Evolutionary conservation across 768 basidiomycete genomes (phyloP).

Genomic region (Leccinum disarticulatum): DNA sequence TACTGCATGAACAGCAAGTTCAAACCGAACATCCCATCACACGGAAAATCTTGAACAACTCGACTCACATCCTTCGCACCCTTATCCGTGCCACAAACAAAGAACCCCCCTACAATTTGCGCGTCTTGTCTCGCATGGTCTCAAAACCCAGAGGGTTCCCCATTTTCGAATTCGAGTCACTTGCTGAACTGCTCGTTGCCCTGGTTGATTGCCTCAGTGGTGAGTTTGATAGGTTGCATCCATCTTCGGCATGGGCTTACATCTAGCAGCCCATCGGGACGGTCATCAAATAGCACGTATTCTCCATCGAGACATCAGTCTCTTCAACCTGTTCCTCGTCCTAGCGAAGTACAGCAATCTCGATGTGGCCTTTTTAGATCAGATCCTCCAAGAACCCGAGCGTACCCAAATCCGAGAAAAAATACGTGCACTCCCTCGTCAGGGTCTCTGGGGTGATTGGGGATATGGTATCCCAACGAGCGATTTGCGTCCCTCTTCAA

Average conservation of each 20-base stretch:
- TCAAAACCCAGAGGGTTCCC: background rate
- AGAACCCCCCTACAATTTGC: background rate
- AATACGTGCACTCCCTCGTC: background rate
- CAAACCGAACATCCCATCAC: background rate
- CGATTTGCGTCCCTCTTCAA: background rate
- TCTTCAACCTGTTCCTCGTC: constrained; percentile 8
- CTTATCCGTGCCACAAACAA: no score
- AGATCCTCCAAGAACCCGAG: background rate
- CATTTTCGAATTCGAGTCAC: background rate
- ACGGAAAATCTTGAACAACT: background rate
- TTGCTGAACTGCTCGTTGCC: background rate
- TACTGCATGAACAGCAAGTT: constrained; percentile 7
- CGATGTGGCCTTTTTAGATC: background rate
- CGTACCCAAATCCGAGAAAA: background rate
- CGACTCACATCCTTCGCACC: background rate
- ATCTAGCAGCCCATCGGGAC: constrained; percentile 1
- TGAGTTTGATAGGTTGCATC: background rate
- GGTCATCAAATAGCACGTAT: background rate
- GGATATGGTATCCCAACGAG: constrained; percentile 1
- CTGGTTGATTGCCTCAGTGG: background rate
- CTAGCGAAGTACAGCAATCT: background rate
- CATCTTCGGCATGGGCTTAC: background rate
- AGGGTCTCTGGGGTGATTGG: constrained; percentile 5
- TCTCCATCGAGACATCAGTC: constrained; percentile 8
- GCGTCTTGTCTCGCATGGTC: background rate